Conservation (phyloP, 495 filamentous ascomycete genomes). For the Bathelium albidoporum region DNA sequence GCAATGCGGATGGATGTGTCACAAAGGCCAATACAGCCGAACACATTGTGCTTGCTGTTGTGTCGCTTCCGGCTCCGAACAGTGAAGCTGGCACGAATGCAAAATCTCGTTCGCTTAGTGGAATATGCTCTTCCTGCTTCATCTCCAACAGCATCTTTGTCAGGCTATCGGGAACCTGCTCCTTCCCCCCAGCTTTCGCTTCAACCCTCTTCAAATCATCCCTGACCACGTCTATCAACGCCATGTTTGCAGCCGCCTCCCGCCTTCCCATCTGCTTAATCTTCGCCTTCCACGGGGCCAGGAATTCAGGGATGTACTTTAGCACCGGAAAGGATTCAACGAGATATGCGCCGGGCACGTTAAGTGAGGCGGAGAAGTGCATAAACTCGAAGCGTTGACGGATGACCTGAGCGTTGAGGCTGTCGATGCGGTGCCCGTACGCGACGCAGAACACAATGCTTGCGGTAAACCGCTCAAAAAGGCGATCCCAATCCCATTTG, state of each 20-base stretch:
- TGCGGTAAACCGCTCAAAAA: conserved; percentile 53
- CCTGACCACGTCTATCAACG: conserved; percentile 45
- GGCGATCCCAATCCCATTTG: conserved; percentile 45
- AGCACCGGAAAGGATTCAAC: conserved; percentile 47
- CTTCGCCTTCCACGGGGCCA: conserved; percentile 52
- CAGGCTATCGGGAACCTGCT: conserved; percentile 37
- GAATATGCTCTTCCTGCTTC: conserved; percentile 35
- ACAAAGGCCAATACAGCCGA: conserved; percentile 50
- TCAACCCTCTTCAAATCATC: conserved; percentile 35
- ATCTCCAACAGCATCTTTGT: conserved; percentile 41
- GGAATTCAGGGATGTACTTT: conserved; percentile 42
- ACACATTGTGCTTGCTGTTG: conserved; percentile 49
- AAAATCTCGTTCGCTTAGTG: conserved; percentile 44
- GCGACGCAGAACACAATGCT: conserved; percentile 55
- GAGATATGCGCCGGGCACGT: conserved; percentile 49
- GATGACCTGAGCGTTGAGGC: conserved; percentile 42
- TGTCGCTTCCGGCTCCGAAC: conserved; percentile 58
- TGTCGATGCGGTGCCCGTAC: conserved; percentile 50
- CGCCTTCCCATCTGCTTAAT: conserved; percentile 41
- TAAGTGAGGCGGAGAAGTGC: conserved; percentile 48
- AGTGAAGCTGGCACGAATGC: conserved; percentile 50
- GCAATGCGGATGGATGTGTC: conserved; percentile 37
- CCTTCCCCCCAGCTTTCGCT: conserved; percentile 23
- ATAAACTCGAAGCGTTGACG: conserved; percentile 45
- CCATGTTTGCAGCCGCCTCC: conserved; percentile 42